Evolutionary conservation across 345 rosid genomes (phyloP), one percentile per base, ranked within the genome.

Genomic region (Citrus inodora): DNA sequence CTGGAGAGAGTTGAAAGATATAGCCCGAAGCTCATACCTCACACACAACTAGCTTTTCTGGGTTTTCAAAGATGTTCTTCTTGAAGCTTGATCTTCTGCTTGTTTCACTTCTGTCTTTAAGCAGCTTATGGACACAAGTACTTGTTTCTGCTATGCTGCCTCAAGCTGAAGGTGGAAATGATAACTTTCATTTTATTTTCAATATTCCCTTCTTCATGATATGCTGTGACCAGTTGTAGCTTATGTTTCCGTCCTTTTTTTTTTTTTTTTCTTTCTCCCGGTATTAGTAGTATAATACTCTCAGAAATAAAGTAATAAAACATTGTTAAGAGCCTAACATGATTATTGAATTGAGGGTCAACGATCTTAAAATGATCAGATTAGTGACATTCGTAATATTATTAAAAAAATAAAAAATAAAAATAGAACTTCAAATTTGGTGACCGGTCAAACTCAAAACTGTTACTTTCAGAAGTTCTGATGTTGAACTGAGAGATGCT

Each of bases 131-230:
- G 55, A 53, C 70, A 37, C 63, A 38, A 22, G 33, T 78, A 70
- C 38, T 69, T 70, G 82, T 76, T 70, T 86, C 73, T 71, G 80
- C 84, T 14, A 76, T 17, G 68, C 73, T 88, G 74, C 82, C 85
- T 59, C 85, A 83, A 70, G 81, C 80, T 70, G 91, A 88, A 56
- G 91, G 91, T 86, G 56, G 4, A 75, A 10, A 9, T 27, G 9
- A n/a, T 19, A 7, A 4, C 16, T 64, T 61, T 30, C 58, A 32
- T 14, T 71, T 71, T 32, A 24, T 53, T 65, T 46, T 5, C 16
- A 17, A 3, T 30, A 7, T n/a, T 16, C 4, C 16, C 56, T 32
- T 25, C 28, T 60, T 70, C 4, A 30, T 30, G 16, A 9, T 32
- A 24, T 25, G 19, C 0, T 67, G n/a, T 37, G 1, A 22, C 4